Evolutionary conservation across 495 filamentous ascomycete genomes (phyloP).

Genomic region (Penicillium cosmopolitanum): DNA sequence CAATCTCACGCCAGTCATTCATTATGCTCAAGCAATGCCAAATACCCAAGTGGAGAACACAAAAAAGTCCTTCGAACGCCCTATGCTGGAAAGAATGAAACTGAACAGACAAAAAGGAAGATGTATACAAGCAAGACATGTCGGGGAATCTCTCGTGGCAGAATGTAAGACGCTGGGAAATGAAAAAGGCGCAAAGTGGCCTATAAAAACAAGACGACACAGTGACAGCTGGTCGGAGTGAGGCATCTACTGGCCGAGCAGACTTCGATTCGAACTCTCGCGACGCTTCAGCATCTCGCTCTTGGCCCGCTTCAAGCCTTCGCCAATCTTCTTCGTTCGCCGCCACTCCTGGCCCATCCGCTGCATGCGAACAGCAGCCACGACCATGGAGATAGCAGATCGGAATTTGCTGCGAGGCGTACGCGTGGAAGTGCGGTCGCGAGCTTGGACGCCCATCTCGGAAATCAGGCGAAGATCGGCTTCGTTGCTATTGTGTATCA

Average conservation of each 20-base stretch:
- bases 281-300: slow-evolving; percentile 47
- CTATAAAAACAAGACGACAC: slow-evolving; percentile 16
- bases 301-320: slow-evolving; percentile 50
- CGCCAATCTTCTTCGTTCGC: slow-evolving; percentile 48
- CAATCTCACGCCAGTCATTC: slow-evolving; percentile 14
- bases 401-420: slow-evolving; percentile 50
- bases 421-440: slow-evolving; percentile 33
- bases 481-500: slow-evolving; percentile 69
- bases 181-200: slow-evolving; percentile 20
- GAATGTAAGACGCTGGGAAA: slow-evolving; percentile 29
- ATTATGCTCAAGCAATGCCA: slow-evolving; percentile 27
- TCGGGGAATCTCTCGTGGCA: slow-evolving; percentile 37
- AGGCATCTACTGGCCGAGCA: slow-evolving; percentile 15
- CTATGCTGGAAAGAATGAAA: slow-evolving; percentile 1
- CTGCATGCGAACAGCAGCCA: slow-evolving; percentile 59
- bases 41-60: slow-evolving; percentile 6
- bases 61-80: slow-evolving; percentile 11
- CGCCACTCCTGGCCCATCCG: slow-evolving; percentile 56
- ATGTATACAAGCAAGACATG: slow-evolving; percentile 30
- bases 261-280: slow-evolving; percentile 36
- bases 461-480: slow-evolving; percentile 83
- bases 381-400: slow-evolving; percentile 54
- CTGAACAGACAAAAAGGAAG: slow-evolving; percentile 13
- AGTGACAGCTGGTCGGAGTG: neutral
- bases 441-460: slow-evolving; percentile 69